phyloP scores from a whole-genome alignment of 179 eudicot genomes.

The Beta corolliflora region DNA sequence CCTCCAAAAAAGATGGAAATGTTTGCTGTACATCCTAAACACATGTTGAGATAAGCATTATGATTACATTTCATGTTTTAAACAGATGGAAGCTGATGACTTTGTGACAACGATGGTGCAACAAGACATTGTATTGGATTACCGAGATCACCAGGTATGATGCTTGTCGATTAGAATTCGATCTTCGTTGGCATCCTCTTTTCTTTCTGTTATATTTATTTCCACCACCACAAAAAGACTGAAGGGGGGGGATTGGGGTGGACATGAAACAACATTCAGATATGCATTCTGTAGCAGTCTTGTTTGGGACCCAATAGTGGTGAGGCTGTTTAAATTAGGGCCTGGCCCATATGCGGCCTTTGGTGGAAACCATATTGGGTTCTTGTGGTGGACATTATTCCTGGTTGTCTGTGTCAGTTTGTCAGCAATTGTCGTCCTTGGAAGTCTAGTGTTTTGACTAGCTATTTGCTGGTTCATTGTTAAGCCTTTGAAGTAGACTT shows the following conservation, averaged over 20 bases:
- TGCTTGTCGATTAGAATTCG: slow-evolving; percentile 13
- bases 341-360: no score
- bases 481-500: no score
- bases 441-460: no score
- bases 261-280: neutral
- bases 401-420: no score
- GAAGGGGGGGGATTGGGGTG: no score
- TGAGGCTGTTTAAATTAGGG: neutral
- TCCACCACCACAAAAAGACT: neutral
- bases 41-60: neutral
- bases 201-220: neutral
- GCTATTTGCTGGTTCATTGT: no score
- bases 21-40: neutral
- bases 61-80: slow-evolving; percentile 9
- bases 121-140: slow-evolving; percentile 67
- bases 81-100: slow-evolving; percentile 71
- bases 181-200: neutral
- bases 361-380: neutral
- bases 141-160: slow-evolving; percentile 75
- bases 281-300: neutral
- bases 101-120: slow-evolving; percentile 60
- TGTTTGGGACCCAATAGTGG: neutral
- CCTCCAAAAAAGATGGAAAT: neutral
- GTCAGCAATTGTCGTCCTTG: no score
- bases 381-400: neutral